A percentile compares a stretch with the other conserved stretches of the same genome.
phyloP scores from a whole-genome alignment of 306 rosid genomes.

The Casuarina equisetifolia region DNA sequence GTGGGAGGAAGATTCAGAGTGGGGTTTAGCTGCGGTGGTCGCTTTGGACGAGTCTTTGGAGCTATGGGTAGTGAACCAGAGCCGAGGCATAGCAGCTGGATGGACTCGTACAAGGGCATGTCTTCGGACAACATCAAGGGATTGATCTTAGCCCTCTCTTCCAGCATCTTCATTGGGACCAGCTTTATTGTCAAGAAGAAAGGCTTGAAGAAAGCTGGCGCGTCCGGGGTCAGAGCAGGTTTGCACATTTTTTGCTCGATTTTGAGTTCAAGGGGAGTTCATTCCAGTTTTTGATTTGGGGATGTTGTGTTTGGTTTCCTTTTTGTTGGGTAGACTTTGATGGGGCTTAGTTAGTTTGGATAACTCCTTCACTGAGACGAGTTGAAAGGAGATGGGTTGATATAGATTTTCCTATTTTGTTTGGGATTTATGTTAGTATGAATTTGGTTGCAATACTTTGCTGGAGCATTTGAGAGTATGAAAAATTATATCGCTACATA shows the following conservation, averaged over 20 bases:
- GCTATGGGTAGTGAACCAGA: not conserved
- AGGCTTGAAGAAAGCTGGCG: slow-evolving; percentile 85
- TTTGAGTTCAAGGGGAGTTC: not conserved
- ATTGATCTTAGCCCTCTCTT: slow-evolving; percentile 68
- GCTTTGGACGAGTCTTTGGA: not conserved
- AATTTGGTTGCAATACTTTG: not conserved
- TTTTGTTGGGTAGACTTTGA: too few relatives aligned
- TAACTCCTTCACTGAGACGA: not conserved
- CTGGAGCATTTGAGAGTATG: not conserved
- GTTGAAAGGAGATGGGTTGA: not conserved
- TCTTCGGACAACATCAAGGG: slow-evolving; percentile 87
- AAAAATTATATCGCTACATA: too few relatives aligned
- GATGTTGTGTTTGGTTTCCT: not conserved
- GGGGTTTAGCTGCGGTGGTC: not conserved
- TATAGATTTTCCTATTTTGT: not conserved
- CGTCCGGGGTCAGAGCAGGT: slow-evolving; percentile 88
- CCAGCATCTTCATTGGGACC: slow-evolving; percentile 83
- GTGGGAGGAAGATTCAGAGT: not conserved
- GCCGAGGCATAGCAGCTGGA: not conserved
- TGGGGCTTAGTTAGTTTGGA: not conserved
- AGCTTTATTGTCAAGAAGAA: slow-evolving; percentile 88
- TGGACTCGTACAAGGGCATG: slow-evolving; percentile 75
- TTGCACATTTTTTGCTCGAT: not conserved
- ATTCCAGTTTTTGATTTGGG: not conserved
- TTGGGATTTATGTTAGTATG: not conserved